phyloP scores from a whole-genome alignment of 257 asterid species.

The Galeopsis tetrahit region DNA sequence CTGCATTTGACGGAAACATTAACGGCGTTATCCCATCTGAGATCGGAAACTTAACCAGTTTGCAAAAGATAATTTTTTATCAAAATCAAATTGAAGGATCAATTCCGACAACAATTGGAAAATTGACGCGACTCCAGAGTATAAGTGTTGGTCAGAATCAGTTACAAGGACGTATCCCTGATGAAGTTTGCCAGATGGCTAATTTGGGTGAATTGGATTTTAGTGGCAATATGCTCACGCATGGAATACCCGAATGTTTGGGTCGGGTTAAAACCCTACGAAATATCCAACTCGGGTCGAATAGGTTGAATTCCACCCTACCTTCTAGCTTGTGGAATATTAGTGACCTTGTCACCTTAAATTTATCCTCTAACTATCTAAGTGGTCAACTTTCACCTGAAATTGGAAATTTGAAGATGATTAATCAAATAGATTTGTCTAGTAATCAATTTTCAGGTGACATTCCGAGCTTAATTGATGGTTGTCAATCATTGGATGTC shows the following conservation, averaged over 20 bases:
- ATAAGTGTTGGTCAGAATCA: constrained; percentile 31
- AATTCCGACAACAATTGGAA: constrained; percentile 36
- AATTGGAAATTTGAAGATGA: constrained; percentile 20
- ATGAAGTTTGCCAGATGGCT: constrained; percentile 34
- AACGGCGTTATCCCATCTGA: constrained; percentile 36
- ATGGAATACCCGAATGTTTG: constrained; percentile 42
- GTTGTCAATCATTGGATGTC: background rate
- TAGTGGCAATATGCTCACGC: constrained; percentile 31
- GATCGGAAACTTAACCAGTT: constrained; percentile 38
- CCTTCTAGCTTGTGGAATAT: constrained; percentile 37
- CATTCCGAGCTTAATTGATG: constrained; percentile 11
- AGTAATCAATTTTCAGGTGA: constrained; percentile 1
- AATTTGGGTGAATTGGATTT: constrained; percentile 33
- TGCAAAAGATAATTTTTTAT: constrained; percentile 13
- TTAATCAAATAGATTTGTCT: background rate
- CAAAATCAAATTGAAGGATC: constrained; percentile 36
- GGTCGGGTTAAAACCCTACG: constrained; percentile 33
- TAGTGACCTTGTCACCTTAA: background rate
- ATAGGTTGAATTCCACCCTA: constrained; percentile 35
- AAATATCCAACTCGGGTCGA: constrained; percentile 27
- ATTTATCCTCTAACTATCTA: background rate
- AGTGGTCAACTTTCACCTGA: background rate
- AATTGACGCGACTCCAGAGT: constrained; percentile 16
- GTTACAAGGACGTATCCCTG: constrained; percentile 38
- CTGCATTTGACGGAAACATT: constrained; percentile 3